Evolutionary conservation across 73 alveolate species (phyloP).

Genomic region (Tetrahymena borealis): DNA sequence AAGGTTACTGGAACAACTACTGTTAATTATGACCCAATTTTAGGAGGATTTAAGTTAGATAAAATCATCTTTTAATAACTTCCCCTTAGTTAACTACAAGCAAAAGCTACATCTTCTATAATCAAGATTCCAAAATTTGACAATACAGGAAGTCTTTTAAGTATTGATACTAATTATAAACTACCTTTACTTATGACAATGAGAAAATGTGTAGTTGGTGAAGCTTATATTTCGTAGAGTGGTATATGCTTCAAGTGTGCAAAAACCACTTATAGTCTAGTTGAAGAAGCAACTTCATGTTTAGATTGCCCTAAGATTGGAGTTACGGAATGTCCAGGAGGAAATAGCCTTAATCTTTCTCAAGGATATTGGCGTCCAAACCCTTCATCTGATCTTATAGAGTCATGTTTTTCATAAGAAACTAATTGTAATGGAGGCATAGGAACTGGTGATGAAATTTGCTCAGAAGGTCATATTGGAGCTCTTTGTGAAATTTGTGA

Average conservation of each 20-base stretch:
- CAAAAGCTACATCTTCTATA: neutral
- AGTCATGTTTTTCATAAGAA: neutral
- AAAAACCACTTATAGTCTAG: neutral
- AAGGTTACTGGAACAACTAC: neutral
- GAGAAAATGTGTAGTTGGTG: neutral
- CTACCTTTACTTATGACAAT: neutral
- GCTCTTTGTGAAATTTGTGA: constrained; percentile 44
- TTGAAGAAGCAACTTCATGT: neutral
- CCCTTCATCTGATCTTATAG: neutral
- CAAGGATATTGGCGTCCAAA: constrained; percentile 40
- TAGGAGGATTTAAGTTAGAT: neutral
- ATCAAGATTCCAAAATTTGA: neutral
- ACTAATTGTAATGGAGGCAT: constrained; percentile 30
- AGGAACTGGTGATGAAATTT: constrained; percentile 31
- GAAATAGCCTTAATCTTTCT: neutral
- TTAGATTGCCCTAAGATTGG: neutral
- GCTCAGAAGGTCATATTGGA: constrained; percentile 36
- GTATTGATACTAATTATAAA: neutral
- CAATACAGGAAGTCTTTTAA: neutral
- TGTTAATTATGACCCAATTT: neutral
- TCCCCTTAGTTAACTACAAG: neutral
- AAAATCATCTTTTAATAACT: neutral
- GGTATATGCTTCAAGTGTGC: neutral
- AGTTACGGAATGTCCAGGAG: neutral
- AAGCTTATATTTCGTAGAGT: neutral